Evolutionary conservation across 495 filamentous ascomycete genomes (phyloP), one percentile per base, ranked within the genome.

Genomic region (Neurospora tetrasperma): DNA sequence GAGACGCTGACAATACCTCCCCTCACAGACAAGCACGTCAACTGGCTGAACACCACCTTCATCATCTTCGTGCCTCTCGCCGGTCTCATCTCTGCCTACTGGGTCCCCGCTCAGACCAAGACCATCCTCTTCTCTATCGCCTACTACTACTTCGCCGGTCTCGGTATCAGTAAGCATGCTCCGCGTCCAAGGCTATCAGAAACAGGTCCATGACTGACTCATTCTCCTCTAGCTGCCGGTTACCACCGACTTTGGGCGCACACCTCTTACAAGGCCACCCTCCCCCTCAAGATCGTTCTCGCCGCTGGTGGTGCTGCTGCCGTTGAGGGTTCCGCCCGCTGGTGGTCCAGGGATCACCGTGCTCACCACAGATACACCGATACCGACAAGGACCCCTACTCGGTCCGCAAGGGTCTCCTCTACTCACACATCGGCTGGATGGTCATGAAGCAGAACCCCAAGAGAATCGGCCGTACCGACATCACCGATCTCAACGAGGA

Each of bases 291-390:
- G 83, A 91, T 98, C 82, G 97, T 94, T 87, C 89, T 98, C 75
- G 96, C 96, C 73, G 90, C 90, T 72, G 90, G 92, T 77, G 96
- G 96, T 74, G 94, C 93, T 80, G 96, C 96, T 83, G 95, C 95
- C 71, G 96, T 98, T 71, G 92, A 99, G 79, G 96, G 96, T 73
- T 97, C 93, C 70, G 92, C 97, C 79, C 87, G 96, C 77, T 99
- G 96, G 96, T 99, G 96, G 96, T 90, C 93, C 74, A 90, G 93
- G 75, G 94, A 93, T 80, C 96, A 99, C 86, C 92, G 96, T 73
- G 93, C 96, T 77, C 96, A 99, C 84, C 96, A 99, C 86, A 91
- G 96, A 76, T 98, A 97, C 81, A 99, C 96, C 86, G 96, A 98
- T 78, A 99, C 96, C 78, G 92, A 97, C 71, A 98, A 99, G 86